These are phyloP conservation scores for Trametopsis cervina DNA, from an alignment of 768 basidiomycete species.

Conservation along the genomic window DNA sequence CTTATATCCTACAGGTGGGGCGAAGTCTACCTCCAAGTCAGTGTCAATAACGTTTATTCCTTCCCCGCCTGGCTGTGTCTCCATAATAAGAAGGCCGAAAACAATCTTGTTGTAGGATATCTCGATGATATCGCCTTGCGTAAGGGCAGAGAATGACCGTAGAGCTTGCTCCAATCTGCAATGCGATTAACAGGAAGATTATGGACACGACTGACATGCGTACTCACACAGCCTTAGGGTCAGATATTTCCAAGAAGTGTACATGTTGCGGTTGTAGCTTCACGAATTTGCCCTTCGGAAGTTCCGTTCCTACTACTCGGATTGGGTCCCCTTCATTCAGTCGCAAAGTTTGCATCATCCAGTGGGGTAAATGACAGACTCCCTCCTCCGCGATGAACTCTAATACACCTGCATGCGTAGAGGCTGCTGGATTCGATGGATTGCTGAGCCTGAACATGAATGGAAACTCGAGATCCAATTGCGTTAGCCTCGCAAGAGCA, in stretches of 20 bases:
- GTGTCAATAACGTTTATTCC: slow-evolving; percentile 92
- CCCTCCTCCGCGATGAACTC: slow-evolving; percentile 99
- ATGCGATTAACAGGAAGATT: background rate
- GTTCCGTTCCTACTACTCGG: slow-evolving; percentile 79
- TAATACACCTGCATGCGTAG: slow-evolving; percentile 93
- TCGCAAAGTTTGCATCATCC: slow-evolving; percentile 99
- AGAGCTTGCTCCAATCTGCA: slow-evolving; percentile 88
- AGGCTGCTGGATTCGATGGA: slow-evolving; percentile 75
- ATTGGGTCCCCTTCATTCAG: slow-evolving; percentile 94
- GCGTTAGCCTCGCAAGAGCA: slow-evolving; percentile 80
- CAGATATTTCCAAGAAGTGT: slow-evolving; percentile 94
- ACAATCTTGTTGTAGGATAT: slow-evolving; percentile 95
- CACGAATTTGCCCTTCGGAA: slow-evolving; percentile 91
- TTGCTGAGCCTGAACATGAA: slow-evolving; percentile 98
- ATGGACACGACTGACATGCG: no score
- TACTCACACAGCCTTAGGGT: slow-evolving; percentile 94
- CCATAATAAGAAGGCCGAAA: slow-evolving; percentile 95
- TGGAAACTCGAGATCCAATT: slow-evolving; percentile 81
- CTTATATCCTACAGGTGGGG: slow-evolving; percentile 85
- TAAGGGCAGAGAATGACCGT: slow-evolving; percentile 86
- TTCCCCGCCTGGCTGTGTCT: slow-evolving; percentile 75
- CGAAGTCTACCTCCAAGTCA: slow-evolving; percentile 98
- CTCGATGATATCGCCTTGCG: slow-evolving; percentile 96
- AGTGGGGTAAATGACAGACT: slow-evolving; percentile 89
- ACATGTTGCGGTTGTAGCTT: slow-evolving; percentile 95